Evolutionary conservation across 345 rosid genomes (phyloP), one percentile per base, ranked within the genome.

Genomic region (Syzygium aqueum): DNA sequence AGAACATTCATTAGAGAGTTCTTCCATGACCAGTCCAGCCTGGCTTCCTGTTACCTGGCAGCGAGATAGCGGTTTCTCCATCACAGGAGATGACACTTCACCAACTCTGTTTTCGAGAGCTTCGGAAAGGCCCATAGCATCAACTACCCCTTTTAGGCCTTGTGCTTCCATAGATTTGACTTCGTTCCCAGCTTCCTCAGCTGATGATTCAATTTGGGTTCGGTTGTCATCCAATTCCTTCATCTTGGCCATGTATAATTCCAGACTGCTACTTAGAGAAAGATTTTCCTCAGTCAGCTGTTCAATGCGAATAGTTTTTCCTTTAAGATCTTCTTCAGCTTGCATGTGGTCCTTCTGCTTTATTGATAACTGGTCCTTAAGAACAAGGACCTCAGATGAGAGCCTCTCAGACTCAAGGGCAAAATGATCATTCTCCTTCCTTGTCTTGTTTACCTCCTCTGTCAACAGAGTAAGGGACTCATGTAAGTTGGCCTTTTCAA

Each of bases 361-460:
- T 30, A 88, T 82, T 85, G 96, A 87, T 65, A 94, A 87, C 57
- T 90, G 90, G 93, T 92, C 93, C 84, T 89, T 92, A 86, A 94
- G 92, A 87, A 87, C 87, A 92, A 91, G 90, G 82, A 94, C 88
- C 89, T 95, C 96, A 51, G 92, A 89, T 25, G 90, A 89, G 89
- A 95, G 94, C 87, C 89, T 93, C 89, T 94, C 90, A 80, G 91
- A 93, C 89, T 96, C 96, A 87, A 78, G 78, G 49, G 89, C 84
- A 87, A 94, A 87, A 90, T 88, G 87, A 78, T 59, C 90, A 54
- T 92, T 93, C 80, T 94, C 98, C 90, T 88, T 92, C 84, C 92
- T 94, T 85, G 95, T 91, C 90, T 92, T 92, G 89, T 93, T 89
- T 84, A 90, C 87, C 88, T 92, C 94, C 89, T 92, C 92, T 30